phyloP scores from a whole-genome alignment of 305 asterid genomes.

The Fraxinus floribunda region DNA sequence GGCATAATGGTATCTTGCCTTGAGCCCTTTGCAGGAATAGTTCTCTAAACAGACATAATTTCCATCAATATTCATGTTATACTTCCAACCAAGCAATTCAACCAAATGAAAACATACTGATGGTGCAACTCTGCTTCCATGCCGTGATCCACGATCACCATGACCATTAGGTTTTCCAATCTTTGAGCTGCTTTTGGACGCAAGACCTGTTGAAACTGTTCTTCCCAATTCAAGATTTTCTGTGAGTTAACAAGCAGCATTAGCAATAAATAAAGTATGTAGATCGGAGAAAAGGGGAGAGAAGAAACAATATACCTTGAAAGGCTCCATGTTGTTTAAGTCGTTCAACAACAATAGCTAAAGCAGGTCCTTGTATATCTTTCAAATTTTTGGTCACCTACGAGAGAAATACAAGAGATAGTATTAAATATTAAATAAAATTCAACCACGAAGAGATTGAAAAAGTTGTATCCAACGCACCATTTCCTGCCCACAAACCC shows the following conservation, averaged over 20 bases:
- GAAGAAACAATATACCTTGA: slow-evolving; percentile 47
- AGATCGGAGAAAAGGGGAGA: slow-evolving; percentile 30
- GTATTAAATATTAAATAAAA: neutral
- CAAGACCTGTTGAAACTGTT: slow-evolving; percentile 46
- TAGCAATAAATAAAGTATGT: slow-evolving; percentile 18
- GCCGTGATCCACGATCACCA: slow-evolving; percentile 59
- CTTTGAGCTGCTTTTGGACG: slow-evolving; percentile 68
- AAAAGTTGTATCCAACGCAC: slow-evolving; percentile 35
- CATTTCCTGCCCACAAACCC: slow-evolving; percentile 95
- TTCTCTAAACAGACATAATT: slow-evolving; percentile 50
- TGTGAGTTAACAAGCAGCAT: slow-evolving; percentile 31
- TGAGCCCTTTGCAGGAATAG: slow-evolving; percentile 65
- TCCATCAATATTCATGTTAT: slow-evolving; percentile 16
- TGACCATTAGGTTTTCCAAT: slow-evolving; percentile 61
- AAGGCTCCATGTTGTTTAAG: slow-evolving; percentile 62
- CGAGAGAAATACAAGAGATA: neutral
- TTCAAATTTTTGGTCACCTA: slow-evolving; percentile 82
- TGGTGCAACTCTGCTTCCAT: slow-evolving; percentile 71
- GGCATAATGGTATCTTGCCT: slow-evolving; percentile 76
- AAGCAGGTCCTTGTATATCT: slow-evolving; percentile 95
- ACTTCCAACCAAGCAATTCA: slow-evolving; percentile 18
- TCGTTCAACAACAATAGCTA: slow-evolving; percentile 84
- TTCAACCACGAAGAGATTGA: neutral
- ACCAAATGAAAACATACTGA: slow-evolving; percentile 55
- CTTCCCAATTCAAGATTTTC: slow-evolving; percentile 69